Base-by-base conservation (phyloP, 805 yeast species). In the Teunomyces aglyptinius region DNA sequence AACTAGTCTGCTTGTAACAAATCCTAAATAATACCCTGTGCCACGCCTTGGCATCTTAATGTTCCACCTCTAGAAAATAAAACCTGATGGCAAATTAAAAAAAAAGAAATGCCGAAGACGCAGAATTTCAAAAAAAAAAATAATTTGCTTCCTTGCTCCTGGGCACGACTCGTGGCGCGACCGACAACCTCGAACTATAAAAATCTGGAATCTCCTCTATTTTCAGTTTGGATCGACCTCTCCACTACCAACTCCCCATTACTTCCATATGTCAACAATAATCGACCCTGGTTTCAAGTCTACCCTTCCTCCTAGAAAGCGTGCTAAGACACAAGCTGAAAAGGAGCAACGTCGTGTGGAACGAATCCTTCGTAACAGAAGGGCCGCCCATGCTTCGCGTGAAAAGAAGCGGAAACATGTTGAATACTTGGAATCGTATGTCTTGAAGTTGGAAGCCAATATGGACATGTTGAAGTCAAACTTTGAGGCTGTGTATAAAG, bases 301-400 rank as follows among this genome's bases (percentile, higher is more conserved):
- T 24, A 56, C 89, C 18, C 73, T 92, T 49, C 97, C 97, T 26
- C 98, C 98, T 45, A 81, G 98, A 54, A 94, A 94, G 74, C 82
- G 98, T 57, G 98, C 99, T 5, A 89, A 87, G 76, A 94, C 99
- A 35, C 81, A 87, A 56, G 97, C 91, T 69, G 98, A 92, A 71
- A 94, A 92, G 71, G 98, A 94, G 67, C 98, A 92, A 71, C 84
- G 98, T 54, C 80, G 97, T 40, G 82, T 91, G 45, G 98, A 94
- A 69, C 77, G 99, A 43, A 91, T 94, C 43, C 75, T 92, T 58
- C 80, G 99, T 64, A 92, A 92, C 68, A 81, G 98, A 61, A 86
- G 92, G 63, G 98, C 98, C 12, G 99, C 99, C 41, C 98, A 92
- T 65, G 96, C 96, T 44, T 88, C 96, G 24, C 81, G 99, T 55